phyloP scores from a whole-genome alignment of 2,329 filamentous ascomycete genomes.

The Talaromyces islandicus region DNA sequence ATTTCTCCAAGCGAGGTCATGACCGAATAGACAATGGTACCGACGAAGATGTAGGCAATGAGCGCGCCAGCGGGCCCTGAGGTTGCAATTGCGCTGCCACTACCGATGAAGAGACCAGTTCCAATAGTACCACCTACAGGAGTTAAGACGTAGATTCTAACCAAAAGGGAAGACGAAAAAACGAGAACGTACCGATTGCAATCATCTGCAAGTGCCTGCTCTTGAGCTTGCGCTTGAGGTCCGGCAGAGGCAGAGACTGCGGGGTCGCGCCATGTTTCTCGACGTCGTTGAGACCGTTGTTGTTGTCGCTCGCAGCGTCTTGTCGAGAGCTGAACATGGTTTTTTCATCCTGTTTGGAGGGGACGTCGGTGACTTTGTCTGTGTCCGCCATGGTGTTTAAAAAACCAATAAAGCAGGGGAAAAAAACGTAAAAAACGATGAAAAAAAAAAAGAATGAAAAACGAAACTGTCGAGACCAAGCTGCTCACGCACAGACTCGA shows the following conservation, averaged over 20 bases:
- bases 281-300: slow-evolving; percentile 19
- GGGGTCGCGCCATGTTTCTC: slow-evolving; percentile 32
- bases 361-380: slow-evolving; percentile 1
- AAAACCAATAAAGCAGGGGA: background rate
- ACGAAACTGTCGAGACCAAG: background rate
- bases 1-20: slow-evolving; percentile 65
- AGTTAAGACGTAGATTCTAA: background rate
- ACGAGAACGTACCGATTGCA: slow-evolving; percentile 72
- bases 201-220: slow-evolving; percentile 95
- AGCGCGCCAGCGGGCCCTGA: slow-evolving; percentile 62
- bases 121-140: slow-evolving; percentile 59
- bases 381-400: background rate
- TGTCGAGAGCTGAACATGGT: background rate
- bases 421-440: background rate
- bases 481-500: background rate
- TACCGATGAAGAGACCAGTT: slow-evolving; percentile 67
- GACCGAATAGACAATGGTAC: slow-evolving; percentile 66
- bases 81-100: slow-evolving; percentile 56
- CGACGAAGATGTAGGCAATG: slow-evolving; percentile 64
- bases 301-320: slow-evolving; percentile 1
- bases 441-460: background rate
- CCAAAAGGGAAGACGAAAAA: background rate
- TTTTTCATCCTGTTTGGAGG: slow-evolving; percentile 2
- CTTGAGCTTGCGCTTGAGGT: slow-evolving; percentile 71
- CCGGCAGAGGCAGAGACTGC: slow-evolving; percentile 56